These are phyloP conservation scores for Podaxis sp. DNA, from an alignment of 768 basidiomycete genomes.

Conservation along the genomic window DNA sequence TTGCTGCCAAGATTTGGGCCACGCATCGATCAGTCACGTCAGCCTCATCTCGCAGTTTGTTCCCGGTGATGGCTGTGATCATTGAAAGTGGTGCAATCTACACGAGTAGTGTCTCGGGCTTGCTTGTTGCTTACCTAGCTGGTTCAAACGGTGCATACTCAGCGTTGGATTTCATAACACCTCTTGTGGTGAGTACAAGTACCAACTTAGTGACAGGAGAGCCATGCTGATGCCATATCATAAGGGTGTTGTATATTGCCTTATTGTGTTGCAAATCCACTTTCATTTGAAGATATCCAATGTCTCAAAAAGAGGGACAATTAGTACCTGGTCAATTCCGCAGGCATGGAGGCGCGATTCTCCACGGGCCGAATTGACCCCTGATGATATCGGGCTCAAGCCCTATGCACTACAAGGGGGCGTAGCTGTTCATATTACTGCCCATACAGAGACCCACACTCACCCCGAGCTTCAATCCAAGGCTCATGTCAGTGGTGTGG, in stretches of 20 bases:
- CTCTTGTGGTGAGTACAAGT: slow-evolving; percentile 1
- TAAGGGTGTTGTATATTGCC: slow-evolving; percentile 7
- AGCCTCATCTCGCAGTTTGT: not conserved
- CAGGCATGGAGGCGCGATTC: not conserved
- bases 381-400: not conserved
- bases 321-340: not conserved
- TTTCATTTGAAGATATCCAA: not conserved
- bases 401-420: not conserved
- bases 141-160: slow-evolving; percentile 4
- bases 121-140: not conserved
- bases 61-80: slow-evolving; percentile 2
- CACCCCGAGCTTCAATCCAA: not conserved
- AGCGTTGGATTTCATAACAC: slow-evolving; percentile 8
- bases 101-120: not conserved
- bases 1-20: slow-evolving; percentile 1
- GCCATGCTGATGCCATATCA: not conserved
- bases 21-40: not conserved
- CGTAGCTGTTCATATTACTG: not conserved
- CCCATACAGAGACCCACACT: not conserved
- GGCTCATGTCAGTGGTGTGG: not conserved
- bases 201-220: not conserved
- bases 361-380: not conserved
- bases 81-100: slow-evolving; percentile 9
- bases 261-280: slow-evolving; percentile 8
- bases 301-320: not conserved